Base-by-base conservation (phyloP, 148 eudicot species). In the Limonium bicolor region DNA sequence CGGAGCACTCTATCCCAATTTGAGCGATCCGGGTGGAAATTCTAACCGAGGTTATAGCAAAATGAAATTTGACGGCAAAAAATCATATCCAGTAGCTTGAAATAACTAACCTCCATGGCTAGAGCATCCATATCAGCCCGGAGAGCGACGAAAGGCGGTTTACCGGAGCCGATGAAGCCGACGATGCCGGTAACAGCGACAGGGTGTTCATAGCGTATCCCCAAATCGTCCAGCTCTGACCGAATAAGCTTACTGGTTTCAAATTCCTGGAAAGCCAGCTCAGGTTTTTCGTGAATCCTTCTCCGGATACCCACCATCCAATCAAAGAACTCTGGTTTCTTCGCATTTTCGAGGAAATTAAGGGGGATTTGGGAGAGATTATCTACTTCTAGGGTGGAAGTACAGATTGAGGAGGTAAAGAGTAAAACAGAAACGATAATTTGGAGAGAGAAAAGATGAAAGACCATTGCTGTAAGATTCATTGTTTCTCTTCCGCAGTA, bases 321-420 rank as follows among this genome's bases (percentile, higher is more conserved):
- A 30, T 20, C 51, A 17, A 30, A 13, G 6, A 20, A 25, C 20
- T 30, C 51, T 14, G 61, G 53, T 14, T n/a, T 54, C 55, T 50
- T 69, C 22, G 71, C 75, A 31, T 34, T 21, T 36, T 62, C 42
- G 10, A 73, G 51, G 53, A 65, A 69, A 49, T 69, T 50, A 12
- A 17, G 9, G 23, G 80, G 69, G 51, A 65, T 62, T 48, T 73
- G 56, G 28, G 59, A 32, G 7, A 54, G 35, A 13, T 45, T 55
- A 9, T 36, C 19, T 25, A n/a, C n/a, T n/a, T n/a, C n/a, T n/a
- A n/a, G n/a, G n/a, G n/a, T n/a, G n/a, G n/a, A n/a, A n/a, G n/a
- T n/a, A n/a, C n/a, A n/a, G n/a, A n/a, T n/a, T n/a, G n/a, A n/a
- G n/a, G n/a, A n/a, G n/a, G n/a, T n/a, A n/a, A n/a, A n/a, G n/a